Evolutionary conservation across 1,284 basidiomycete genomes (phyloP).

Genomic region (Exobasidium rhododendri): DNA sequence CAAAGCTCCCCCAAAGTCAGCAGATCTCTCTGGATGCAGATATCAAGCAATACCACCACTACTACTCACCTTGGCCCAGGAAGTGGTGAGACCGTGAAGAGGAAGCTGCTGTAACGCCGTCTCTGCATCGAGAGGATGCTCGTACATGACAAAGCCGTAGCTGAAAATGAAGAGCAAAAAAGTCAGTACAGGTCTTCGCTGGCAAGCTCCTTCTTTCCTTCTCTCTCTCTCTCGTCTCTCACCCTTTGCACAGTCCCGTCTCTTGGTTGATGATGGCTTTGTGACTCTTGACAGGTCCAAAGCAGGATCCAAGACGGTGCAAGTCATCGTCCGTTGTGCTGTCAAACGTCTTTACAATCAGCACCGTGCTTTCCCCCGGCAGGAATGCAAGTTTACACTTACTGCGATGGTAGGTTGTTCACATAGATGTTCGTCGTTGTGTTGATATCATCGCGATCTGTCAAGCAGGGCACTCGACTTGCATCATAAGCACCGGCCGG

Average conservation of each 20-base stretch:
- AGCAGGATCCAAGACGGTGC: constrained; percentile 32
- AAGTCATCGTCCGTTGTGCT: constrained; percentile 40
- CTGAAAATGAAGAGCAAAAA: not conserved
- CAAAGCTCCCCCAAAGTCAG: not conserved
- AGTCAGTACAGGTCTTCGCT: constrained; percentile 4
- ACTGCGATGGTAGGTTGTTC: constrained; percentile 37
- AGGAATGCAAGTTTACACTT: constrained; percentile 16
- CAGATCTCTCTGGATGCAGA: not conserved
- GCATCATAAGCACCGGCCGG: not conserved
- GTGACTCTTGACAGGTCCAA: constrained; percentile 44
- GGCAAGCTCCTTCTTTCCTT: not conserved
- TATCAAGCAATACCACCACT: constrained; percentile 12
- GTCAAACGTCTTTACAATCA: no score
- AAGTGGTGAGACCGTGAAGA: constrained; percentile 30
- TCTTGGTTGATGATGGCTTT: constrained; percentile 46
- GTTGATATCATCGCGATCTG: not conserved
- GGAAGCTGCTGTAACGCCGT: constrained; percentile 34
- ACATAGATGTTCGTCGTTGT: constrained; percentile 39
- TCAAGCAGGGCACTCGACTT: not conserved
- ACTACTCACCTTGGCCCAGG: constrained; percentile 28
- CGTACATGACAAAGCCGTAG: constrained; percentile 46
- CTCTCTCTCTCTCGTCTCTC: not conserved
- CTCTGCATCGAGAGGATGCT: constrained; percentile 31
- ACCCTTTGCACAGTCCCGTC: constrained; percentile 43
- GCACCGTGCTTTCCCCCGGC: no score